Evolutionary conservation across 169 alveolate species (phyloP).

Genomic region (Cryptosporidium meleagridis): DNA sequence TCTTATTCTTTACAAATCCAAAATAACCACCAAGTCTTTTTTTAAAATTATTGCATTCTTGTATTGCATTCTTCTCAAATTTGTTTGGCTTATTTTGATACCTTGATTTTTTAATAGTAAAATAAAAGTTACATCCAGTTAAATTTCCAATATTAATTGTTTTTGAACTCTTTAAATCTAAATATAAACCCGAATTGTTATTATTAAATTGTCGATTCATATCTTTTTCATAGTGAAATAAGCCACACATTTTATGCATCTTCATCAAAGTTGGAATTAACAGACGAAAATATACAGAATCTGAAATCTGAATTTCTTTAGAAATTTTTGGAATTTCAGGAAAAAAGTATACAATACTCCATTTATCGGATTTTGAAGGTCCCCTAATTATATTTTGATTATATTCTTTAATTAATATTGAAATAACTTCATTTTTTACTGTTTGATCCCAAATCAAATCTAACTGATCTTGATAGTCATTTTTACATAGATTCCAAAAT

Average conservation of each 20-base stretch:
- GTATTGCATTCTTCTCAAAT: neutral
- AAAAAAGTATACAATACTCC: constrained; percentile 18
- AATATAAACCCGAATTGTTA: neutral
- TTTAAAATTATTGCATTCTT: neutral
- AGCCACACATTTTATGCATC: constrained; percentile 1
- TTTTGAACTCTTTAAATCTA: neutral
- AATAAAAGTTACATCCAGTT: neutral
- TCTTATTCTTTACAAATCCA: neutral
- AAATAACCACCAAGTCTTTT: neutral
- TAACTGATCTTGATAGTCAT: constrained; percentile 55
- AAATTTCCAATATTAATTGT: constrained; percentile 16
- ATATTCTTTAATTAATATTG: constrained; percentile 1
- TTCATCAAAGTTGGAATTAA: constrained; percentile 41
- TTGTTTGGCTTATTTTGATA: neutral
- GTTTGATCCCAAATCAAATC: constrained; percentile 62
- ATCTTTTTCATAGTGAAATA: constrained; percentile 5
- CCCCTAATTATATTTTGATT: neutral
- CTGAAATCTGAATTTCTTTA: constrained; percentile 51
- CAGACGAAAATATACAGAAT: constrained; percentile 41
- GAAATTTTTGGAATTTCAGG: constrained; percentile 50
- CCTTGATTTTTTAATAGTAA: neutral
- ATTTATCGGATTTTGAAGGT: neutral
- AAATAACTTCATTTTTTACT: constrained; percentile 13
- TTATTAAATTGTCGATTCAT: neutral
- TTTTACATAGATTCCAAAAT: constrained; percentile 58